Evolutionary conservation across 2,329 filamentous ascomycete genomes (phyloP), one percentile per base, ranked within the genome.

Genomic region (Penicillium sp.): DNA sequence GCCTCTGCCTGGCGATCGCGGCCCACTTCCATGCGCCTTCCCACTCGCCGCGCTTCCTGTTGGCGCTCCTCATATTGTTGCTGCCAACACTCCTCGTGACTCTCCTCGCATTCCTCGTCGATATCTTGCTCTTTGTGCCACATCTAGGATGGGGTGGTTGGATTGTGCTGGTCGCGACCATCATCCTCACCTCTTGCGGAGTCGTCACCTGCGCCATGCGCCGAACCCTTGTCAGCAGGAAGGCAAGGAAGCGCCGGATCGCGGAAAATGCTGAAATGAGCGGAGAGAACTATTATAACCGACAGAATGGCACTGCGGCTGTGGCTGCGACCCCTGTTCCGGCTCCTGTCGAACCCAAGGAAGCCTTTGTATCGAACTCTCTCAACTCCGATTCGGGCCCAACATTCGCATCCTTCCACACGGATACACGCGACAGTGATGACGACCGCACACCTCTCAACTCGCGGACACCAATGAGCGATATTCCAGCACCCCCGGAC

Each of bases 241-340:
- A 97, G 78, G 90, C 93, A n/a, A 85, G 93, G 61, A 93, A 94
- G 82, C 91, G 88, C 79, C 86, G 91, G 45, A 96, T 97, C 71
- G 91, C 87, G 2, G 90, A 96, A 74, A 96, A 97, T 72, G 91
- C 93, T 8, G 93, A 97, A 73, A 97, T 97, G 93, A 97, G 90
- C 72, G 93, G 93, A 29, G 87, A 94, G 68, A 94, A 93, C 70
- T 97, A 89, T 73, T 97, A 96, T 76, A 89, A 88, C 68, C 83
- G 88, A 58, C 77, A 83, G 66, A 72, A 75, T 65, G 74, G 74
- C 21, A 67, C 71, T 31, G 67, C 73, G 33, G 62, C 70, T 21
- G 64, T 69, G 49, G 58, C 70, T 19, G 63, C 69, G 48, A 58
- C 70, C 42, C 56, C 63, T 21, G 56, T 57, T 41, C 60, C 63